A percentile compares a stretch with the other conserved stretches of the same genome.
Conservation (phyloP, 2,329 filamentous ascomycete genomes). For the Xylariaceae sp. region DNA sequence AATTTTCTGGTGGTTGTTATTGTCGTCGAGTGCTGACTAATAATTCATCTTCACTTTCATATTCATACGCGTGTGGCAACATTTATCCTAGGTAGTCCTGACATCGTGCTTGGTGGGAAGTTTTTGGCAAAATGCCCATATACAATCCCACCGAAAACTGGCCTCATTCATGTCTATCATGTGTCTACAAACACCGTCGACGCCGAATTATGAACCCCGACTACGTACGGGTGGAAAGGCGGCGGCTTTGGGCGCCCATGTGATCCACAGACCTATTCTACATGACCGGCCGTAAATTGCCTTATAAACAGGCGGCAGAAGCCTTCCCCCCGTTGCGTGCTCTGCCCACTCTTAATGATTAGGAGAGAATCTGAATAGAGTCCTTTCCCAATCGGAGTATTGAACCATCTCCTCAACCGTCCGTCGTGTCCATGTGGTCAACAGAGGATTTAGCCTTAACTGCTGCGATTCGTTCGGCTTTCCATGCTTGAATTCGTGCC, state of each 20-base stretch:
- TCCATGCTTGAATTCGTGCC: constrained; percentile 55
- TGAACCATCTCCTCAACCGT: constrained; percentile 32
- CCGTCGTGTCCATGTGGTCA: constrained; percentile 50
- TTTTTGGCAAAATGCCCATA: too few relatives aligned
- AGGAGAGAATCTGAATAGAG: background rate
- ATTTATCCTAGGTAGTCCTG: too few relatives aligned
- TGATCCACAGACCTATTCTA: background rate
- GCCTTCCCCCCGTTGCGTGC: too few relatives aligned
- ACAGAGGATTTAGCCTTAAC: constrained; percentile 43
- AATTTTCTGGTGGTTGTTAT: too few relatives aligned
- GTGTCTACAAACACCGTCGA: background rate
- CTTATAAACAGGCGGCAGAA: too few relatives aligned
- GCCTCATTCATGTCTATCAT: background rate
- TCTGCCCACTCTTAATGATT: background rate
- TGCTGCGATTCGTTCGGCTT: constrained; percentile 52
- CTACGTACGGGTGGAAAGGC: background rate
- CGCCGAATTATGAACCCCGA: background rate
- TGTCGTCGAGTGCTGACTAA: too few relatives aligned
- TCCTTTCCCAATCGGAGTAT: background rate
- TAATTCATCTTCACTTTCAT: too few relatives aligned
- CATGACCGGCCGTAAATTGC: background rate
- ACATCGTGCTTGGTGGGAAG: too few relatives aligned
- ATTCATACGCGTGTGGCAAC: too few relatives aligned
- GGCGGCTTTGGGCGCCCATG: background rate
- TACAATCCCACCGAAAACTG: background rate